These are phyloP conservation scores for Uromyces viciae-fabae DNA, from an alignment of 1,284 basidiomycete genomes.

Conservation along the genomic window DNA sequence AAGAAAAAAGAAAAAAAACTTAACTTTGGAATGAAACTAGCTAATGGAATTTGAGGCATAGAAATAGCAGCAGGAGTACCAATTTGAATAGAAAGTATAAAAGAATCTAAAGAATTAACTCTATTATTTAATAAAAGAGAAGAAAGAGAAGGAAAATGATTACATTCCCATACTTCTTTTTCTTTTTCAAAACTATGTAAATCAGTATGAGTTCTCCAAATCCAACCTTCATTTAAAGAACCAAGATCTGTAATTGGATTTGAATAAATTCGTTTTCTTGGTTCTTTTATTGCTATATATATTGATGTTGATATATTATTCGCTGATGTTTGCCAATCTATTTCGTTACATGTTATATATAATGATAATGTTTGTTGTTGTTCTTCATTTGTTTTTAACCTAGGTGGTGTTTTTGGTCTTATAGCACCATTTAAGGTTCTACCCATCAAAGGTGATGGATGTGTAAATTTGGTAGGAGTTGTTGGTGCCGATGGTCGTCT, in stretches of 20 bases:
- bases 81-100: constrained; percentile 68
- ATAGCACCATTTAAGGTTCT: not conserved
- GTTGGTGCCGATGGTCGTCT: constrained; percentile 27
- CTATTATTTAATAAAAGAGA: constrained; percentile 63
- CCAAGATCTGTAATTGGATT: constrained; percentile 34
- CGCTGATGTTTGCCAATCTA: constrained; percentile 30
- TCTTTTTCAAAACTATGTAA: constrained; percentile 35
- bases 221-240: constrained; percentile 20
- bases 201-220: constrained; percentile 12
- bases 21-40: constrained; percentile 63
- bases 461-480: constrained; percentile 8
- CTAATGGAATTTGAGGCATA: constrained; percentile 65
- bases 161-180: constrained; percentile 57
- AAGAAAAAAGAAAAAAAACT: not conserved
- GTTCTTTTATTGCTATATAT: constrained; percentile 29
- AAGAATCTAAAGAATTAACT: constrained; percentile 64
- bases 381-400: not conserved
- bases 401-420: not conserved
- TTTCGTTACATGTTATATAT: constrained; percentile 35
- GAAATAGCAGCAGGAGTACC: constrained; percentile 66
- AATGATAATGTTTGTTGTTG: not conserved
- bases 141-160: constrained; percentile 63
- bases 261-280: constrained; percentile 8
- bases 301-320: constrained; percentile 27
- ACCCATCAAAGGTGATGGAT: not conserved